Evolutionary conservation across 2,329 filamentous ascomycete species (phyloP), one percentile per base, ranked within the genome.

Genomic region (Rhinocladiella mackenziei): DNA sequence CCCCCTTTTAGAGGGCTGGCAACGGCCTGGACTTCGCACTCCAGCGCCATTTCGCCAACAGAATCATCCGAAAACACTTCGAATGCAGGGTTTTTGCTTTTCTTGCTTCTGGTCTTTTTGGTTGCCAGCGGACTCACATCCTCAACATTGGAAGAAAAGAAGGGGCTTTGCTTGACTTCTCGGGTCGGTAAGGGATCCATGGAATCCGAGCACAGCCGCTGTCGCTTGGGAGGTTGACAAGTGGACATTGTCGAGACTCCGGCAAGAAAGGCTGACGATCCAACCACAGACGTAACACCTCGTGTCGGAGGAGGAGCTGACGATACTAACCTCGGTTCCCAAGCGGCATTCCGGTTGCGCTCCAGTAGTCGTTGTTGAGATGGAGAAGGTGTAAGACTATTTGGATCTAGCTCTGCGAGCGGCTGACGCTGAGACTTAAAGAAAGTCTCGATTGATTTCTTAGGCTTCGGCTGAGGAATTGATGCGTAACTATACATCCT

Each of bases 361-460:
- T 76, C 67, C 17, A 84, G 63, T 8, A 81, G 61, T 18, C 70
- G 68, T 59, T 79, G 77, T 57, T 84, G 81, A 55, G 74, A 81
- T 14, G 80, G 80, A 6, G 81, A 83, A 15, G 77, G 78, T 1
- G 77, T 81, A 58, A 86, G 80, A 48, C 69, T 74, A 58, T 86
- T 86, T 0, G 79, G 77, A 59, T 84, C 80, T 15, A 86, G 65
- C 59, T 86, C 82, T 14, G 77, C 79, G 44, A 86, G 68, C 8
- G 82, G 81, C 23, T 70, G 74, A 3, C 82, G 75, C 56, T 73
- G 78, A 5, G 77, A 68, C 45, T 76, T 82, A 67, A 85, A 85
- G 63, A 82, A 85, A 2, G 73, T 70, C 38, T 77, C 75, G 43
- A 85, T 83, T 2, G 79, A 68, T 53, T 76, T 78, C 30, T 69